Evolutionary conservation across 768 basidiomycete species (phyloP).

Genomic region (Paxillus ammoniavirescens): DNA sequence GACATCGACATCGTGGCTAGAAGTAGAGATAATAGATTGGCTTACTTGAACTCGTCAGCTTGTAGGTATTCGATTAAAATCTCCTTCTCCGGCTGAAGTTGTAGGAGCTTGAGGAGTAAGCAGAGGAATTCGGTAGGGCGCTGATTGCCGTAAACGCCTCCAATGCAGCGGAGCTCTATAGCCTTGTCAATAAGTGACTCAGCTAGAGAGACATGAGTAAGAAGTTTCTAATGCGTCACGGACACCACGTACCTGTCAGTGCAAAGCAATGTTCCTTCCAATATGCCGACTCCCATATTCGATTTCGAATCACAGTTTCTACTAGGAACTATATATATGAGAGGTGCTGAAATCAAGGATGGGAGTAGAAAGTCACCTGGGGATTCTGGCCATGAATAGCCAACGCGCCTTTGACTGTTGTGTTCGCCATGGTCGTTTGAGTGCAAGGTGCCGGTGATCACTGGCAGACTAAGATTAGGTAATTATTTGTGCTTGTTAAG

Average conservation of each 20-base stretch:
- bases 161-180: constrained; percentile 75
- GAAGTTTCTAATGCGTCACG: neutral
- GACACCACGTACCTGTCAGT: constrained; percentile 65
- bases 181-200: constrained; percentile 94
- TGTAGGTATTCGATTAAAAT: constrained; percentile 92
- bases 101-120: constrained; percentile 88
- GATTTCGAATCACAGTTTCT: constrained; percentile 92
- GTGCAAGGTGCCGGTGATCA: neutral
- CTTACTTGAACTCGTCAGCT: constrained; percentile 98
- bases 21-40: constrained; percentile 5
- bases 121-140: constrained; percentile 93
- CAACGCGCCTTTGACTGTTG: constrained; percentile 81
- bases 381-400: constrained; percentile 98
- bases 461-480: neutral
- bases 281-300: constrained; percentile 91
- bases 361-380: constrained; percentile 56
- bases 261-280: constrained; percentile 99
- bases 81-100: constrained; percentile 97
- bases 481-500: constrained; percentile 25
- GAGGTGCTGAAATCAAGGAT: constrained; percentile 5
- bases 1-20: neutral
- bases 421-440: constrained; percentile 72
- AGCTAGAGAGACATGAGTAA: constrained; percentile 45
- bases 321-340: constrained; percentile 70
- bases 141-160: constrained; percentile 95